Percentiles rank a stretch among this genome's conserved stretches.
phyloP scores from a whole-genome alignment of 225 moss, liverwort and hornwort genomes.

The Physcomitrium patens region DNA sequence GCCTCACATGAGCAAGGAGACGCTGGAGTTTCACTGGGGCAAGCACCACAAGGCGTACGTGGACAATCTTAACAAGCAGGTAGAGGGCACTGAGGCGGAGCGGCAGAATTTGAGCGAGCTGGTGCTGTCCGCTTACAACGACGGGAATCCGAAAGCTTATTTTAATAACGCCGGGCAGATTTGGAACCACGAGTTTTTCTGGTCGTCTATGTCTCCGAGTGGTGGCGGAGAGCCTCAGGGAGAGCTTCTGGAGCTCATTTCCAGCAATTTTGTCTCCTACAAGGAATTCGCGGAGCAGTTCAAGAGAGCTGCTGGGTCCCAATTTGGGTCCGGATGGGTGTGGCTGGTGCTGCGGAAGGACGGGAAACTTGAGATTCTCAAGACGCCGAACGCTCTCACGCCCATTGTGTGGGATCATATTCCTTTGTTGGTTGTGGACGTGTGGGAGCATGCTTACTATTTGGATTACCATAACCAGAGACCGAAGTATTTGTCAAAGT shows the following conservation, averaged over 20 bases:
- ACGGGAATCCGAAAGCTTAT: slow-evolving; percentile 78
- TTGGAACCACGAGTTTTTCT: slow-evolving; percentile 98
- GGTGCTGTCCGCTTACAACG: slow-evolving; percentile 79
- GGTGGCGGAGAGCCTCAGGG: slow-evolving; percentile 78
- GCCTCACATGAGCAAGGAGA: slow-evolving; percentile 87
- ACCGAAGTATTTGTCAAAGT: slow-evolving; percentile 66
- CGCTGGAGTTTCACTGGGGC: slow-evolving; percentile 89
- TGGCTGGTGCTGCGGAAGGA: slow-evolving; percentile 93
- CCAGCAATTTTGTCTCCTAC: slow-evolving; percentile 71
- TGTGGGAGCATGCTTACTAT: slow-evolving; percentile 99
- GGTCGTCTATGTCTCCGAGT: slow-evolving; percentile 75
- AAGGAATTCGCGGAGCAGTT: slow-evolving; percentile 71
- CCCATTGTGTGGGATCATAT: slow-evolving; percentile 88
- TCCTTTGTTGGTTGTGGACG: slow-evolving; percentile 80
- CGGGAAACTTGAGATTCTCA: slow-evolving; percentile 76
- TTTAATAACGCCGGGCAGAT: slow-evolving; percentile 95
- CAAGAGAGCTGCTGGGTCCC: slow-evolving; percentile 70
- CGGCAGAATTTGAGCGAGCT: slow-evolving; percentile 77
- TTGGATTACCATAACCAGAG: slow-evolving; percentile 89
- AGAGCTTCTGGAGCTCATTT: slow-evolving; percentile 68
- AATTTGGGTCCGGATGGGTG: slow-evolving; percentile 95
- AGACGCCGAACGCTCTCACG: slow-evolving; percentile 85
- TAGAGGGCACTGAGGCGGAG: slow-evolving; percentile 71
- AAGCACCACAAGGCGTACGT: slow-evolving; percentile 85
- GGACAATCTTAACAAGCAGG: slow-evolving; percentile 77